Evolutionary conservation across 495 filamentous ascomycete species (phyloP), one percentile per base, ranked within the genome.

Genomic region (Neohortaea acidophila): DNA sequence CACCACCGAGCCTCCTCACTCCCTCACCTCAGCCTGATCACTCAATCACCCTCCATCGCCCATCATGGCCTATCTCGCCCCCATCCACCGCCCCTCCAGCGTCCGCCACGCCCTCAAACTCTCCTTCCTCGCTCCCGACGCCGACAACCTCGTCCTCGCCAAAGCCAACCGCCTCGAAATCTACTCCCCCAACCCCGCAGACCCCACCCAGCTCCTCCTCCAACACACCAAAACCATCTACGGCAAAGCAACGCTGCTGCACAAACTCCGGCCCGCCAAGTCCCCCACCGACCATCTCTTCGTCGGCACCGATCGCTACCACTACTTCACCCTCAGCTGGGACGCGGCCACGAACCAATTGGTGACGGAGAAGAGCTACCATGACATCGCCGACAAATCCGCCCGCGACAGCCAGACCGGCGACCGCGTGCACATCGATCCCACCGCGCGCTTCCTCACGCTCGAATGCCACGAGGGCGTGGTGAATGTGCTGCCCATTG

Each of bases 101-200:
- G 75, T 94, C 40, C 75, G 84, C 26, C 77, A 92, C 69, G 85
- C 85, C 9, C 55, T 96, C 41, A 84, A 78, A 51, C 64, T 85
- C 31, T 71, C 75, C 41, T 73, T 97, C 43, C 62, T 92, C 14
- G 65, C 67, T 40, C 56, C 72, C 2, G 73, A 81, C 26, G 75
- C 87, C 41, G 76, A 87, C 44, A 83, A 77, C 46, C 63, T 97
- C 49, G 76, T 94, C 31, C 65, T 92, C 44, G 85, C 84, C 25
- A 94, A 92, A 63, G 67, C 82, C n/a, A 94, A 91, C 49, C 75
- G 84, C 21, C 63, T 96, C 28, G 91, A 99, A 59, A 76, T 94
- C 60, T 94, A 79, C 55, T 64, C 56, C 2, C 42, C 47, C 32
- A 32, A 21, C 22, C 37, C 36, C 3, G 61, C 73, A 35, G 68